Evolutionary conservation across 2,329 filamentous ascomycete species (phyloP).

Genomic region (Periglandula ipomoeae): DNA sequence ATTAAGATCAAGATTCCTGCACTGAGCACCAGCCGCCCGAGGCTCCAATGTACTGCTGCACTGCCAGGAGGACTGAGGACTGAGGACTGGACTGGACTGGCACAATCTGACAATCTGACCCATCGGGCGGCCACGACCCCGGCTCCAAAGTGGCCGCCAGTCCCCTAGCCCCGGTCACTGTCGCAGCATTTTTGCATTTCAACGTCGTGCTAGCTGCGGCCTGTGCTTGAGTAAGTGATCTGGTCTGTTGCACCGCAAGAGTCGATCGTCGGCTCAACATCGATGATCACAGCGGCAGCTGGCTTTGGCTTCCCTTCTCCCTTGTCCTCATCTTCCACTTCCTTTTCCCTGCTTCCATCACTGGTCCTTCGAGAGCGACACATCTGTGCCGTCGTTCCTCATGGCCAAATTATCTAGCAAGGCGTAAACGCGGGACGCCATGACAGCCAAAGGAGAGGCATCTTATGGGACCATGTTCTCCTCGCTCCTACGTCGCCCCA

Average conservation of each 20-base stretch:
- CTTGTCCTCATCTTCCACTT: background rate
- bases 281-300: background rate
- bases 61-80: too few species aligned
- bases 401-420: slow-evolving; percentile 18
- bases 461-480: slow-evolving; percentile 24
- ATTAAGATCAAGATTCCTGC: too few species aligned
- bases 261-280: background rate
- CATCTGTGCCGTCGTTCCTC: slow-evolving; percentile 8
- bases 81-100: background rate
- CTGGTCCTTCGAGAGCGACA: background rate
- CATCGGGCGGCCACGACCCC: slow-evolving; percentile 5
- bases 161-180: background rate
- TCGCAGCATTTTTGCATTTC: background rate
- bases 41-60: too few species aligned
- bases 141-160: background rate
- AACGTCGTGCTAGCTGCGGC: background rate
- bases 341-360: slow-evolving; percentile 3
- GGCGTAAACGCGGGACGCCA: slow-evolving; percentile 11
- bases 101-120: too few species aligned
- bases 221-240: background rate
- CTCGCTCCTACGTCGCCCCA: slow-evolving; percentile 25
- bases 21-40: too few species aligned
- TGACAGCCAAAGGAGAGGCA: slow-evolving; percentile 5
- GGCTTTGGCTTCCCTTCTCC: background rate
- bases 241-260: background rate